These are phyloP conservation scores for Trametes elegans DNA, from an alignment of 768 basidiomycete species.

Conservation along the genomic window DNA sequence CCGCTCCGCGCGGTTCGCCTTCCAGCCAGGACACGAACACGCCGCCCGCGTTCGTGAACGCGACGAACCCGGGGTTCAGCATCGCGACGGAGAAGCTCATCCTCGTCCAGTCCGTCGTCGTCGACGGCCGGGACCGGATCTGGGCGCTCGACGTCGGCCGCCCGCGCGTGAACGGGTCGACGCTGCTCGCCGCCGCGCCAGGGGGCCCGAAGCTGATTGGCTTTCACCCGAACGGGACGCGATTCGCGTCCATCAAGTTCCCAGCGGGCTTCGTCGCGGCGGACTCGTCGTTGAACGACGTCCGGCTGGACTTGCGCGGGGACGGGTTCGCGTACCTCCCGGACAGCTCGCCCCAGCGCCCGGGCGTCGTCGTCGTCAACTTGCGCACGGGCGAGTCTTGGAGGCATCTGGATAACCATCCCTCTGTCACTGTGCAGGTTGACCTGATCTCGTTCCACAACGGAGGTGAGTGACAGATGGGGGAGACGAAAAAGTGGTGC, in stretches of 20 bases:
- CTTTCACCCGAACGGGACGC: slow-evolving; percentile 16
- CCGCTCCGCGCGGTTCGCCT: too few species aligned
- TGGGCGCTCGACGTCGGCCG: slow-evolving; percentile 28
- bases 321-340: slow-evolving; percentile 23
- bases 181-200: slow-evolving; percentile 10
- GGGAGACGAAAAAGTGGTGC: neutral
- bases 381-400: slow-evolving; percentile 19
- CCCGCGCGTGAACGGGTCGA: slow-evolving; percentile 21
- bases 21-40: slow-evolving; percentile 21
- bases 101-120: slow-evolving; percentile 25
- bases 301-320: slow-evolving; percentile 24
- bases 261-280: slow-evolving; percentile 19
- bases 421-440: slow-evolving; percentile 5
- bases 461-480: slow-evolving; percentile 9
- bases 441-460: slow-evolving; percentile 19
- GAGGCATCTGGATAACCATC: slow-evolving; percentile 20
- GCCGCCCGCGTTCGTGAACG: slow-evolving; percentile 22
- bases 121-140: slow-evolving; percentile 24
- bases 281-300: slow-evolving; percentile 25
- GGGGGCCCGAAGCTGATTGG: slow-evolving; percentile 26
- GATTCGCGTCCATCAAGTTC: slow-evolving; percentile 20
- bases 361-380: slow-evolving; percentile 19
- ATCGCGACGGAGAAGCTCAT: slow-evolving; percentile 22
- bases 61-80: slow-evolving; percentile 19
- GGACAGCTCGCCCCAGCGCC: slow-evolving; percentile 18